Conservation (phyloP, 225 moss, liverwort and hornwort species). For the Pseudisothecium myosuroides region DNA sequence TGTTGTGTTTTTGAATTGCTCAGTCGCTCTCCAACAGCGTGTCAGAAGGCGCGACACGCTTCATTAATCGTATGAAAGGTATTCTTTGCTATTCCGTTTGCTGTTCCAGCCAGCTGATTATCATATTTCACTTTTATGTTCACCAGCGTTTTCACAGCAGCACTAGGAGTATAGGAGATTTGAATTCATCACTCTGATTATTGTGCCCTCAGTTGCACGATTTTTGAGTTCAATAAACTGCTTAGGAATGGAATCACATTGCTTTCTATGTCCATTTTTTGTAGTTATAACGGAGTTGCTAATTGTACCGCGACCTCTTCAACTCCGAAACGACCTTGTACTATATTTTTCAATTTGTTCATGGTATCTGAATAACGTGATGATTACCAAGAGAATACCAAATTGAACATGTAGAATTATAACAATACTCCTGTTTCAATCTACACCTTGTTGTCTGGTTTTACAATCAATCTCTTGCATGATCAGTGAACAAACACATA, state of each 20-base stretch:
- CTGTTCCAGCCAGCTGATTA: not conserved
- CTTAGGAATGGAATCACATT: not conserved
- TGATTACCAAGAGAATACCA: not conserved
- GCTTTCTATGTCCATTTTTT: not conserved
- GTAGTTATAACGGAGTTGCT: not conserved
- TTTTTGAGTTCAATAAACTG: not conserved
- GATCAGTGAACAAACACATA: not conserved
- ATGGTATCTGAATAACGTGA: not conserved
- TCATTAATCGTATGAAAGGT: slow-evolving; percentile 44
- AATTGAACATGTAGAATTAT: not conserved
- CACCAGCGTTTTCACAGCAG: too few species aligned
- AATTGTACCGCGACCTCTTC: not conserved
- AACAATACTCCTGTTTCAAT: not conserved
- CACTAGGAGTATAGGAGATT: not conserved
- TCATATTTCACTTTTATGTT: not conserved
- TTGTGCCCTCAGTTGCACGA: not conserved
- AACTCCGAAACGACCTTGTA: not conserved
- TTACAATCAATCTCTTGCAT: not conserved
- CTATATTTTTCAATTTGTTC: not conserved
- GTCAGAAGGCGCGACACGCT: slow-evolving; percentile 29
- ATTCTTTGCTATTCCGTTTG: not conserved
- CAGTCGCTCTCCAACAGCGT: slow-evolving; percentile 44
- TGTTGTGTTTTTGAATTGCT: not conserved
- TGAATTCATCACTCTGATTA: not conserved
- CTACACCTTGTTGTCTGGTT: not conserved